phyloP scores from a whole-genome alignment of 495 filamentous ascomycete species.

The Trypethelium eluteriae region DNA sequence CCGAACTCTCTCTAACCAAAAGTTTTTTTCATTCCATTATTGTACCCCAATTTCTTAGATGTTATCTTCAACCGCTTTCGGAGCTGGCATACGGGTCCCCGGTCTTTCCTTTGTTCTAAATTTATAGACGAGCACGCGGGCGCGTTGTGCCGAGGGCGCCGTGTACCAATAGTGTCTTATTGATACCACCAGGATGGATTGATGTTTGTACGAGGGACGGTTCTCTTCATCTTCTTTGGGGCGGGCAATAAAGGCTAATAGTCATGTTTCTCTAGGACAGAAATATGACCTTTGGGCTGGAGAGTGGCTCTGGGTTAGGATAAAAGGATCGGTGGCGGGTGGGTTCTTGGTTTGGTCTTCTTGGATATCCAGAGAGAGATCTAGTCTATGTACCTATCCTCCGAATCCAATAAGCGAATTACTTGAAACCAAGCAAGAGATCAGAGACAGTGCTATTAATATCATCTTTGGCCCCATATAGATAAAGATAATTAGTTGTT shows the following conservation, averaged over 20 bases:
- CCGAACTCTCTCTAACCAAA: not conserved
- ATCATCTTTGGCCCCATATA: too few species aligned
- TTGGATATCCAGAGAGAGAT: not conserved
- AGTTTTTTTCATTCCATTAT: not conserved
- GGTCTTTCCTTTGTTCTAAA: not conserved
- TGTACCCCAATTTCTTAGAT: not conserved
- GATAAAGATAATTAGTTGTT: too few species aligned
- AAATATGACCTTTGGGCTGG: not conserved
- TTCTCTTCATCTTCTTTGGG: not conserved
- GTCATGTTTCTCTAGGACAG: not conserved
- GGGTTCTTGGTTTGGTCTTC: not conserved
- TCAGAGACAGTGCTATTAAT: too few species aligned
- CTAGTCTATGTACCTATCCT: too few species aligned
- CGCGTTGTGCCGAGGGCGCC: not conserved
- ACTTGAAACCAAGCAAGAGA: too few species aligned
- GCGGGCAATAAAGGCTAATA: not conserved
- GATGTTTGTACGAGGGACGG: not conserved
- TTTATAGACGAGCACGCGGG: not conserved
- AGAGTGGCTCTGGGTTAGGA: not conserved
- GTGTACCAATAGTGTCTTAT: conserved; percentile 10
- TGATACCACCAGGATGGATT: not conserved
- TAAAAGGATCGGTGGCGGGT: not conserved
- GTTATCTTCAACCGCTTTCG: not conserved
- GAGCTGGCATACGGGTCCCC: not conserved
- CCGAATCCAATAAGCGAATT: too few species aligned